Evolutionary conservation across 495 filamentous ascomycete genomes (phyloP).

Genomic region (Corynascus novoguineensis): DNA sequence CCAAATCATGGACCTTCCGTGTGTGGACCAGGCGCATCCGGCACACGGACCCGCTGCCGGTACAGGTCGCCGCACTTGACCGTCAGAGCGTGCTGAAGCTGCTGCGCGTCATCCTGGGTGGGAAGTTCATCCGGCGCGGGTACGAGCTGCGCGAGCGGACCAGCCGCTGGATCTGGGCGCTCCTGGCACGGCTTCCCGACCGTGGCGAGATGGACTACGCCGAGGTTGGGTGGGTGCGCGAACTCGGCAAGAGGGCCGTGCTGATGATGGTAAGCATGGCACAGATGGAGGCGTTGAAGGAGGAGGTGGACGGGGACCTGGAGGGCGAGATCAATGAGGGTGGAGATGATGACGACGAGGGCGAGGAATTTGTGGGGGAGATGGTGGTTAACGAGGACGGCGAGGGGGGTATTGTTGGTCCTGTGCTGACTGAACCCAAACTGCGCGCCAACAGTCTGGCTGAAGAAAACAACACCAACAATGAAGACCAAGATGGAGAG

Average conservation of each 20-base stretch:
- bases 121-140: constrained; percentile 44
- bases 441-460: neutral
- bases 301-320: constrained; percentile 30
- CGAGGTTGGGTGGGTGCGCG: constrained; percentile 53
- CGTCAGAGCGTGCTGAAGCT: constrained; percentile 54
- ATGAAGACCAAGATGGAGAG: constrained; percentile 31
- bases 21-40: constrained; percentile 46
- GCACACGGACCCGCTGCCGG: constrained; percentile 56
- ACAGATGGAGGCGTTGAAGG: constrained; percentile 37
- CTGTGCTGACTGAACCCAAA: constrained; percentile 4
- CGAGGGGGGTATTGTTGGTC: neutral
- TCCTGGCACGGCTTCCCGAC: constrained; percentile 54
- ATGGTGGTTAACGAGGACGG: constrained; percentile 18
- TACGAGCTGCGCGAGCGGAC: constrained; percentile 42
- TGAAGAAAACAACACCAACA: constrained; percentile 13
- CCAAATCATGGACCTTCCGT: constrained; percentile 42
- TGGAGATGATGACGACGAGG: constrained; percentile 31
- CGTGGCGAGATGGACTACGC: constrained; percentile 52
- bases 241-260: constrained; percentile 56
- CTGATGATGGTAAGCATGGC: constrained; percentile 49
- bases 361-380: constrained; percentile 25
- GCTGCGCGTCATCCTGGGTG: constrained; percentile 40
- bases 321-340: constrained; percentile 22
- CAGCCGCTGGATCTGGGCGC: constrained; percentile 57
- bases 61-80: constrained; percentile 65